Evolutionary conservation across 2,329 filamentous ascomycete genomes (phyloP).

Genomic region (Penicillium corylophilum): DNA sequence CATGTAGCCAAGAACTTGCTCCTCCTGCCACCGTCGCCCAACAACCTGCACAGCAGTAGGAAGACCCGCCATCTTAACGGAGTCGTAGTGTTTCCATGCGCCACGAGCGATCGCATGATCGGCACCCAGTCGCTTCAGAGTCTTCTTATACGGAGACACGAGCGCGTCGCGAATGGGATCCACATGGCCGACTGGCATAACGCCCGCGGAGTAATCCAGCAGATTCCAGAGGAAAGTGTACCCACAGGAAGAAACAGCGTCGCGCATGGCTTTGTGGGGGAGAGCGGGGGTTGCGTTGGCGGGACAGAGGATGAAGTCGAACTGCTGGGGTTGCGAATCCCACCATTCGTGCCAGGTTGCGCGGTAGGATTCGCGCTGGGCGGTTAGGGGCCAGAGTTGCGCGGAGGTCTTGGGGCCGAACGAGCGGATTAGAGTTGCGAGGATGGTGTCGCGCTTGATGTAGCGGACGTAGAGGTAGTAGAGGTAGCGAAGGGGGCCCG

Average conservation of each 20-base stretch:
- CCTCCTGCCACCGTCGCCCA: slow-evolving; percentile 75
- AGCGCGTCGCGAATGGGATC: slow-evolving; percentile 69
- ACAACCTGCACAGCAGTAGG: slow-evolving; percentile 85
- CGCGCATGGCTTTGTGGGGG: slow-evolving; percentile 81
- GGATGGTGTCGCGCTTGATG: slow-evolving; percentile 69
- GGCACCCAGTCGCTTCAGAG: slow-evolving; percentile 37
- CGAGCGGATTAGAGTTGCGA: slow-evolving; percentile 72
- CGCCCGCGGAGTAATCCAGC: slow-evolving; percentile 82
- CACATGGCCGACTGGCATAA: slow-evolving; percentile 83
- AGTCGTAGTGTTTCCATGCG: slow-evolving; percentile 84
- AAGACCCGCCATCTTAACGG: slow-evolving; percentile 77
- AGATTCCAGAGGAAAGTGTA: slow-evolving; percentile 95
- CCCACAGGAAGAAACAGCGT: slow-evolving; percentile 80
- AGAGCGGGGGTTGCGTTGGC: slow-evolving; percentile 88
- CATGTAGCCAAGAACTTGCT: slow-evolving; percentile 84
- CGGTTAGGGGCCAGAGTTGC: slow-evolving; percentile 81
- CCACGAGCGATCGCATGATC: slow-evolving; percentile 78
- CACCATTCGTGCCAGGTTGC: slow-evolving; percentile 82
- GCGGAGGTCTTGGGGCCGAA: slow-evolving; percentile 72
- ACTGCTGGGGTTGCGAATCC: slow-evolving; percentile 64
- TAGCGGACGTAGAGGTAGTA: slow-evolving; percentile 91
- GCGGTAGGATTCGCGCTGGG: slow-evolving; percentile 74
- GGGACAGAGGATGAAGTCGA: slow-evolving; percentile 80
- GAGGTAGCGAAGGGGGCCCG: slow-evolving; percentile 73
- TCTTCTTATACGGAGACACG: slow-evolving; percentile 46